Base-by-base conservation (phyloP, 129 eudicot genomes). In the Logfia minima region DNA sequence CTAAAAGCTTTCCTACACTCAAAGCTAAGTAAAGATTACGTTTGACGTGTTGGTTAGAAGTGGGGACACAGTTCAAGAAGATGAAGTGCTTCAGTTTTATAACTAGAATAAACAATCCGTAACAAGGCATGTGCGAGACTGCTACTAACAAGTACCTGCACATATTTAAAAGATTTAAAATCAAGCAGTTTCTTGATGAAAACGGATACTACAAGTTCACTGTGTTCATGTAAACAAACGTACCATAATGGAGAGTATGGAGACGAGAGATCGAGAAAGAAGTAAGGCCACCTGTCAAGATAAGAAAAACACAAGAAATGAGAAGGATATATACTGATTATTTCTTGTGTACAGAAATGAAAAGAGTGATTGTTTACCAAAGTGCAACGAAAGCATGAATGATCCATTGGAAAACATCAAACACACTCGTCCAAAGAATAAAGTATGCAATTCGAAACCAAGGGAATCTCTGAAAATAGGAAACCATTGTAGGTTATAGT, bases 371-470 rank as follows among this genome's bases (percentile, higher is more conserved):
- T 41, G 21, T 68, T 82, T 82, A 90, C 98, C 98, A 93, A 8
- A 89, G 29, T 3, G 91, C 75, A 19, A 83, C 69, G 71, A 88
- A 82, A 0, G 97, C 95, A 75, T 90, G 98, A 58, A 93, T 80
- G 18, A 81, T 76, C 98, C 97, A 93, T 19, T 87, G 97, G 82
- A 89, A 88, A 78, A 93, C 67, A 23, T 89, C 96, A 48, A 75
- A 93, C 55, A 81, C 80, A 10, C 88, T 74, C 0, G 98, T 93
- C 98, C 97, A 93, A 0, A 93, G 80, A 67, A 89, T 65, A 83
- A 93, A 88, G 75, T 93, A 93, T 31, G 95, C 95, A 41, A 90
- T 88, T 76, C 98, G 79, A 68, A 93, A 93, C 98, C 97, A 90
- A 2, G 97, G 98, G 63, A 93, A 93, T 48, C 91, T 68, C 98